A percentile compares a stretch with the other conserved stretches of the same genome.
Evolutionary conservation across 2,329 filamentous ascomycete genomes (phyloP).

Genomic region (Uncinocarpus reesii): DNA sequence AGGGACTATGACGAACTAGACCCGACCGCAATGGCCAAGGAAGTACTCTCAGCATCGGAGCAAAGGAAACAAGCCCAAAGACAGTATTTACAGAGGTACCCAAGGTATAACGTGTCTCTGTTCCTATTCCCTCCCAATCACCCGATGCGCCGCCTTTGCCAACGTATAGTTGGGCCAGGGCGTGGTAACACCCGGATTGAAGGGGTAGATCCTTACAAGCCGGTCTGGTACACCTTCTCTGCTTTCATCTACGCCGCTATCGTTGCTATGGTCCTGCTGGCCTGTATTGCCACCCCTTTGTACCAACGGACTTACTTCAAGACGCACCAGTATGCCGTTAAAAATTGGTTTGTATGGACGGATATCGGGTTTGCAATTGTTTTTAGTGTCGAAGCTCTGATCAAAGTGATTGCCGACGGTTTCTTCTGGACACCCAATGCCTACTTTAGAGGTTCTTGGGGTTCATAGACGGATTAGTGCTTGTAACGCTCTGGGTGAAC

Average conservation of each 20-base stretch:
- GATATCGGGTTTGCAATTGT: slow-evolving; percentile 81
- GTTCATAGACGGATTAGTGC: slow-evolving; percentile 87
- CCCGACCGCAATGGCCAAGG: slow-evolving; percentile 75
- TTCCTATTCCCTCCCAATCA: slow-evolving; percentile 76
- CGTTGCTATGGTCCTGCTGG: slow-evolving; percentile 93
- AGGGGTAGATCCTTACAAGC: slow-evolving; percentile 77
- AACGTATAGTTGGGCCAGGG: slow-evolving; percentile 81
- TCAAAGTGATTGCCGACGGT: slow-evolving; percentile 92
- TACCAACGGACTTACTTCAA: slow-evolving; percentile 83
- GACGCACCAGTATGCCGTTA: slow-evolving; percentile 47
- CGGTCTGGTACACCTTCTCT: slow-evolving; percentile 86
- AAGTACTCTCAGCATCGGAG: slow-evolving; percentile 75
- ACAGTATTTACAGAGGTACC: slow-evolving; percentile 77
- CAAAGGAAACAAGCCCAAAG: slow-evolving; percentile 78
- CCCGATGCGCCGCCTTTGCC: slow-evolving; percentile 69
- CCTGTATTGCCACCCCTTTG: slow-evolving; percentile 85
- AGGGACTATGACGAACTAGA: slow-evolving; percentile 68
- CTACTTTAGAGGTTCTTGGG: slow-evolving; percentile 93
- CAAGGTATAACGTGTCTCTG: slow-evolving; percentile 83
- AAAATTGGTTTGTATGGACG: slow-evolving; percentile 91
- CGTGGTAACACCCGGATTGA: slow-evolving; percentile 78
- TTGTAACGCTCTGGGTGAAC: slow-evolving; percentile 92
- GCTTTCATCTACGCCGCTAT: slow-evolving; percentile 89
- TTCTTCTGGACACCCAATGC: slow-evolving; percentile 96
- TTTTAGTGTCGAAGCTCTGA: slow-evolving; percentile 73